Evolutionary conservation across 108 stramenopile species (phyloP), one percentile per base, ranked within the genome.

Genomic region (Hondaea fermentalgiana): DNA sequence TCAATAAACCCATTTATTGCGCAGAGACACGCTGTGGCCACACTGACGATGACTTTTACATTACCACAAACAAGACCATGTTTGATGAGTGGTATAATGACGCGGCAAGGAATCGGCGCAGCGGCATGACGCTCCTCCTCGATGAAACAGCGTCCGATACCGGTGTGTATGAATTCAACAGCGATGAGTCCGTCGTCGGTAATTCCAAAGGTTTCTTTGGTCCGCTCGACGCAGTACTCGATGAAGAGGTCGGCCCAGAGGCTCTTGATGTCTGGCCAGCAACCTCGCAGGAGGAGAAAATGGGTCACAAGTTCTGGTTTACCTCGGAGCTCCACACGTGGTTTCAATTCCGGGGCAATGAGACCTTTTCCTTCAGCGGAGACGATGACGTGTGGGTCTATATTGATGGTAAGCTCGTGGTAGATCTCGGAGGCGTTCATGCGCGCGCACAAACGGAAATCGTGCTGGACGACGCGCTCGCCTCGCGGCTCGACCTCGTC

Each of bases 51-150:
- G 23, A 53, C 3, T 47, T 45, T 16, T 83, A 53, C 49, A 53
- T 83, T 1, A 53, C 76, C 76, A 83, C 49, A 12, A 83, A 23
- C 51, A 17, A 47, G 51, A 25, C 45, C n/a, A 53, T 53, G 45
- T 83, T 83, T 23, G 76, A 83, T 4, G 49, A 83, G 16, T 83
- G 76, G 76, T 83, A 53, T 35, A 83, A 83, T 53, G 76, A 83
- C 51, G 51, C 45, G 6, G 3, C 49, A 16, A 14, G 51, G n/a
- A 83, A 83, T 3, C 19, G 76, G 51, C 76, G 76, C n/a, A 53
- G 45, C 49, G 76, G 76, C 28, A 47, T 83, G 45, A 3, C 19
- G 45, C 76, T 83, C 76, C 19, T 53, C 12, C n/a, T 83, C 49
- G 16, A 17, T 2, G 10, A 83, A 12, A 83, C 51, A 6, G 51